These are phyloP conservation scores for Chrysochromulina parva DNA, from an alignment of 78 protist species.

Conservation along the genomic window DNA sequence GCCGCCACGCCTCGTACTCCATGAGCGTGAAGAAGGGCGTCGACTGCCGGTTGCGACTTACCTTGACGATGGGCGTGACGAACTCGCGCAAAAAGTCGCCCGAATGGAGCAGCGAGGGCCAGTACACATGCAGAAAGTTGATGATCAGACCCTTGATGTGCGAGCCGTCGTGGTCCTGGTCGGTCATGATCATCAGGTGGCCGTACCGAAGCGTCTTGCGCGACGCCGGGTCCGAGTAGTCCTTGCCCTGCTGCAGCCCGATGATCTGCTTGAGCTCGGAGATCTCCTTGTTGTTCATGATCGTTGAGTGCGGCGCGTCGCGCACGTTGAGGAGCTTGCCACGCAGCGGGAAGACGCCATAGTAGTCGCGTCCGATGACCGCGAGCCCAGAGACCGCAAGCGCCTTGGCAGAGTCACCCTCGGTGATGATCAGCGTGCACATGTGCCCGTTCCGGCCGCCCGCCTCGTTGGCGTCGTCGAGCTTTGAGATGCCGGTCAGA, in stretches of 20 bases:
- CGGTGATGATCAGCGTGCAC: constrained; percentile 98
- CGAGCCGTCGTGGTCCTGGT: constrained; percentile 99
- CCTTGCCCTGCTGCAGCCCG: constrained; percentile 82
- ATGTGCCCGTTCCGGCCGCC: constrained; percentile 74
- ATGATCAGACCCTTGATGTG: constrained; percentile 99
- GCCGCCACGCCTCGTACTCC: constrained; percentile 83
- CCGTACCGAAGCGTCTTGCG: constrained; percentile 93
- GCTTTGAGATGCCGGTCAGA: constrained; percentile 57
- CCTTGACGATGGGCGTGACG: constrained; percentile 98
- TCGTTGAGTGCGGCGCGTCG: constrained; percentile 69
- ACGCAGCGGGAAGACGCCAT: constrained; percentile 98
- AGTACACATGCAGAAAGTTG: constrained; percentile 92
- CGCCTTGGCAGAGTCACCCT: constrained; percentile 96
- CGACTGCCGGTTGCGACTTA: not conserved
- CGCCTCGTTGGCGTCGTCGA: constrained; percentile 97
- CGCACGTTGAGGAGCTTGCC: constrained; percentile 99
- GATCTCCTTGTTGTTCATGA: constrained; percentile 82
- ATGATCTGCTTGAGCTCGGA: constrained; percentile 78
- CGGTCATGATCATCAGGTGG: constrained; percentile 98
- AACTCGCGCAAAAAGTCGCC: constrained; percentile 91
- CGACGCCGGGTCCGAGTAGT: constrained; percentile 48
- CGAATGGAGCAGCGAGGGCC: constrained; percentile 92
- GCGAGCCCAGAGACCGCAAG: constrained; percentile 84
- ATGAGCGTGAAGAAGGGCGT: constrained; percentile 93
- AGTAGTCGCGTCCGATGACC: constrained; percentile 64